Base-by-base conservation (phyloP, 768 basidiomycete species). In the Tricholoma furcatifolium region DNA sequence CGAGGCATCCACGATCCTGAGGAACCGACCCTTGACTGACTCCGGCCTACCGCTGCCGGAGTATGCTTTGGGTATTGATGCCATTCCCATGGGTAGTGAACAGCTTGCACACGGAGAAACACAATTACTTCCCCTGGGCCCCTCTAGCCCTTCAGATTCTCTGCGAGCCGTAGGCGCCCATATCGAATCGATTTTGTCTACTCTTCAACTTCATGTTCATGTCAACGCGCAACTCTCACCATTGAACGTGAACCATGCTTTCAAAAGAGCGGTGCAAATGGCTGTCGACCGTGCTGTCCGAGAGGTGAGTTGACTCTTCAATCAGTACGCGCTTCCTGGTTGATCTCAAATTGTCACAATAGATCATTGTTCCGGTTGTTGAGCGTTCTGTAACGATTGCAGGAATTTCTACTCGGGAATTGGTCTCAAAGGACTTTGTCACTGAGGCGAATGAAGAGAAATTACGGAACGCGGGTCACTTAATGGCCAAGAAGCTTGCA, bases 301-400 rank as follows among this genome's bases (percentile, higher is more conserved):
- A 56, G 97, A 99, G 77, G 92, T 93, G 62, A 65, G 72, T 54
- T 2, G 10, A 30, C 12, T 30, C 14, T 45, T 32, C 36, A 3
- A 18, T 53, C 43, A 49, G 12, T 34, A n/a, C 12, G 20, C 42
- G 47, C 47, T 21, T 48, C 56, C 21, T 42, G 35, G 55, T 47
- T 45, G 31, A n/a, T 32, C 10, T 23, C 35, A 55, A 40, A 42
- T 6, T 35, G 18, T 20, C 30, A 34, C 5, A 31, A 1, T 58
- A 93, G 87, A 98, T 98, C 54, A 95, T 99, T 60, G 76, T 95
- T 15, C 97, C 97, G 5, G 96, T 99, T 47, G 95, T 99, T 20
- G 97, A 99, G 62, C 84, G 97, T 47, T 98, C 95, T 18, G 97
- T 98, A 20, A 98, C 97, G 1, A 98, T 99, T 59, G 96, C 96